Percentiles rank a stretch among this genome's conserved stretches.
Conservation (phyloP, 306 rosid species). For the Prinsepia uniflora region DNA sequence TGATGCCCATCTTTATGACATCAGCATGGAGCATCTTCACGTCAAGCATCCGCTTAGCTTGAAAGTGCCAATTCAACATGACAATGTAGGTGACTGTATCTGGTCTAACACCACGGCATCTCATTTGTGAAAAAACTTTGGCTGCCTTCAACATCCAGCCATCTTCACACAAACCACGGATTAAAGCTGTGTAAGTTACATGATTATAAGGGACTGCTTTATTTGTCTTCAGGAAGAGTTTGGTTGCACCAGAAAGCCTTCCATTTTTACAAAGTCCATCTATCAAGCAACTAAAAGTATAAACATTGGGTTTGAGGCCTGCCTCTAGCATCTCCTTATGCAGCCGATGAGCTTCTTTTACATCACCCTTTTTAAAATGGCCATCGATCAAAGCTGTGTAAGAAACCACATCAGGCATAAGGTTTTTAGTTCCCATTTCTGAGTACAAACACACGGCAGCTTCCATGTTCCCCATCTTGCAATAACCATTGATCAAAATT, state of each 20-base stretch:
- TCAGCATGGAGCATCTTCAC: constrained; percentile 72
- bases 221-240: constrained; percentile 46
- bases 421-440: constrained; percentile 51
- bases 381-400: constrained; percentile 74
- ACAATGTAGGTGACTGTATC: constrained; percentile 43
- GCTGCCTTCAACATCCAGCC: constrained; percentile 60
- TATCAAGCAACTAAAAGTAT: constrained; percentile 54
- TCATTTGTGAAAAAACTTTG: constrained; percentile 61
- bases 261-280: constrained; percentile 73
- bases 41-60: constrained; percentile 43
- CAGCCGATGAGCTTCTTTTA: constrained; percentile 47
- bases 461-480: constrained; percentile 48
- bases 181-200: constrained; percentile 47
- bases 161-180: constrained; percentile 59
- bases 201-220: constrained; percentile 31
- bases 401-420: constrained; percentile 55
- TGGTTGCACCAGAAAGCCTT: constrained; percentile 42
- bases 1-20: constrained; percentile 54
- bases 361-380: constrained; percentile 50
- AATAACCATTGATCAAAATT: constrained; percentile 58
- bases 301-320: constrained; percentile 47
- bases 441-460: constrained; percentile 58
- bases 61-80: constrained; percentile 53
- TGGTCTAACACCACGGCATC: constrained; percentile 45
- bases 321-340: constrained; percentile 50